phyloP scores from a whole-genome alignment of 306 rosid genomes.

The Pueraria montana region DNA sequence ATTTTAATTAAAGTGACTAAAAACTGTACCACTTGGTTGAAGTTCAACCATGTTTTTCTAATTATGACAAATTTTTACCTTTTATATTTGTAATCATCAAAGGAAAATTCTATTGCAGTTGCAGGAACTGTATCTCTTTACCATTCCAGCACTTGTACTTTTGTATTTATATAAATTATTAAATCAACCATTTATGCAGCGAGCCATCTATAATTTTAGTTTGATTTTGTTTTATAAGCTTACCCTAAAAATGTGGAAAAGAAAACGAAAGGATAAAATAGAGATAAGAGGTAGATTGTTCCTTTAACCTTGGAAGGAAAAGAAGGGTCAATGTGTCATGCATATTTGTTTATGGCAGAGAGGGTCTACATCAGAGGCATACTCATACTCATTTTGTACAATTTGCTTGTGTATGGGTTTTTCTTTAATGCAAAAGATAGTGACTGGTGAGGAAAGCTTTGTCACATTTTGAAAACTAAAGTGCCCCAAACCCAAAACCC shows the following conservation, averaged over 20 bases:
- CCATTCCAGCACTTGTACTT: background rate
- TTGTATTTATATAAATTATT: background rate
- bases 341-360: background rate
- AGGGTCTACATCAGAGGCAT: constrained; percentile 52
- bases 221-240: background rate
- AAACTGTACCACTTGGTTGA: background rate
- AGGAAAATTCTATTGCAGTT: background rate
- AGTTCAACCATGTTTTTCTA: background rate
- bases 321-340: background rate
- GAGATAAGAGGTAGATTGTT: background rate
- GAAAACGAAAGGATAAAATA: background rate
- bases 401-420: background rate
- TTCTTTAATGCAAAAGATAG: constrained; percentile 60
- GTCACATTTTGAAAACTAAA: constrained; percentile 69
- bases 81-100: background rate
- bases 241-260: background rate
- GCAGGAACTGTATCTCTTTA: background rate
- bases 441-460: constrained; percentile 71
- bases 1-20: background rate
- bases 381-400: constrained; percentile 45
- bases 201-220: background rate
- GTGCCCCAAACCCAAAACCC: constrained; percentile 51
- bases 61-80: background rate
- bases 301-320: constrained; percentile 46
- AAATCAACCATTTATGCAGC: background rate